A percentile compares a stretch with the other conserved stretches of the same genome.
Conservation (phyloP, 2,329 filamentous ascomycete species). For the Aspergillus brunneoviolaceus region DNA sequence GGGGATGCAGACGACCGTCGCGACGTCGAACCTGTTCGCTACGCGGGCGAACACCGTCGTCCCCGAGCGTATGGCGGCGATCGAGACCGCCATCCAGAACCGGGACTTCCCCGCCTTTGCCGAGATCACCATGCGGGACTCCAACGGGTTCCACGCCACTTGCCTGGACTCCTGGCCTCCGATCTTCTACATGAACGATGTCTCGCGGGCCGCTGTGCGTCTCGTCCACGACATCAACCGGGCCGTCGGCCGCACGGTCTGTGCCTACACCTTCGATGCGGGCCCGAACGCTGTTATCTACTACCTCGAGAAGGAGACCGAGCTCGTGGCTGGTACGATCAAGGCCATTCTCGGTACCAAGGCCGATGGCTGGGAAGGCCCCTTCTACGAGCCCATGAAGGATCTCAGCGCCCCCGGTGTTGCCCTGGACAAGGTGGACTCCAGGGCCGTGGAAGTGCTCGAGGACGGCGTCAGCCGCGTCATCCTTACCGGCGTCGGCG, state of each 20-base stretch:
- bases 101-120: constrained; percentile 85
- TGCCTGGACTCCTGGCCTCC: constrained; percentile 95
- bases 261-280: constrained; percentile 96
- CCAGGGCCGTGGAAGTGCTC: constrained; percentile 60
- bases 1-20: constrained; percentile 96
- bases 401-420: constrained; percentile 49
- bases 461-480: constrained; percentile 81
- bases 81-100: constrained; percentile 76
- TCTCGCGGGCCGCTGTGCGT: constrained; percentile 80
- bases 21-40: constrained; percentile 83
- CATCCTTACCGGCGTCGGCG: constrained; percentile 87
- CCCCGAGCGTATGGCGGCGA: constrained; percentile 75
- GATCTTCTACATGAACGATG: constrained; percentile 98
- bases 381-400: constrained; percentile 56
- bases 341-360: constrained; percentile 69
- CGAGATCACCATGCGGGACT: constrained; percentile 91
- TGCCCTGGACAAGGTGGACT: constrained; percentile 61
- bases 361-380: constrained; percentile 55
- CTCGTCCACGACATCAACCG: constrained; percentile 87
- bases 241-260: constrained; percentile 73
- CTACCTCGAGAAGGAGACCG: constrained; percentile 78
- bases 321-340: constrained; percentile 73
- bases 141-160: constrained; percentile 93
- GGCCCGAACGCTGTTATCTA: constrained; percentile 97
- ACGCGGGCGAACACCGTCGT: constrained; percentile 74